These are phyloP conservation scores for Dictyophora rubrovolvata DNA, from an alignment of 768 basidiomycete genomes.

Conservation along the genomic window DNA sequence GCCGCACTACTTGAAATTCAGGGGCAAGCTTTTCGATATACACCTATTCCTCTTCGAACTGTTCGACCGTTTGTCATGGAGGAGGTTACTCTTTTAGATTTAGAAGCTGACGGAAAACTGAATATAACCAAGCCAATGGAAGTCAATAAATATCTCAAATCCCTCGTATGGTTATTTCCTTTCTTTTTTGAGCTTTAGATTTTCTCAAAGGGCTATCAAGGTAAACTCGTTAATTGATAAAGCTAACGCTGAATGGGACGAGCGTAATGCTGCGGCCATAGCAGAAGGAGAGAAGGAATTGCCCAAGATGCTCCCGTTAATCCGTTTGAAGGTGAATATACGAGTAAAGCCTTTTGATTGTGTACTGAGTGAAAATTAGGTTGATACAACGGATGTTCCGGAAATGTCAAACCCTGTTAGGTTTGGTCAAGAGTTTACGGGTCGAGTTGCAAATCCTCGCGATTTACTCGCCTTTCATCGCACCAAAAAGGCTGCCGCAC, in stretches of 20 bases:
- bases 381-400: constrained; percentile 83
- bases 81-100: constrained; percentile 64
- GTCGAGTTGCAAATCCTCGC: constrained; percentile 85
- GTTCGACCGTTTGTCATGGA: constrained; percentile 93
- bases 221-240: constrained; percentile 70
- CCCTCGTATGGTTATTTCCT: constrained; percentile 36
- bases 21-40: constrained; percentile 77
- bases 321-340: constrained; percentile 62
- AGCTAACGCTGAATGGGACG: constrained; percentile 72
- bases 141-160: constrained; percentile 71
- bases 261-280: constrained; percentile 52
- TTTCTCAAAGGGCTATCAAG: constrained; percentile 26
- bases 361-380: constrained; percentile 30
- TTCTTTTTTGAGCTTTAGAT: not conserved
- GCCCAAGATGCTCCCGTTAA: constrained; percentile 71
- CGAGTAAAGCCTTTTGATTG: not conserved
- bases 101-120: constrained; percentile 65
- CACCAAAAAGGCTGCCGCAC: constrained; percentile 50
- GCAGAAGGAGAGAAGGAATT: constrained; percentile 53
- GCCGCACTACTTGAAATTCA: constrained; percentile 85
- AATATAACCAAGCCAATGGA: constrained; percentile 74
- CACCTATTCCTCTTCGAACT: constrained; percentile 78
- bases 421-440: constrained; percentile 92
- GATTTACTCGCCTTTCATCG: constrained; percentile 89
- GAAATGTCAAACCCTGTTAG: constrained; percentile 94